These are phyloP conservation scores for Fusarium oligoseptatum DNA, from an alignment of 2,329 filamentous ascomycete species.

Conservation along the genomic window DNA sequence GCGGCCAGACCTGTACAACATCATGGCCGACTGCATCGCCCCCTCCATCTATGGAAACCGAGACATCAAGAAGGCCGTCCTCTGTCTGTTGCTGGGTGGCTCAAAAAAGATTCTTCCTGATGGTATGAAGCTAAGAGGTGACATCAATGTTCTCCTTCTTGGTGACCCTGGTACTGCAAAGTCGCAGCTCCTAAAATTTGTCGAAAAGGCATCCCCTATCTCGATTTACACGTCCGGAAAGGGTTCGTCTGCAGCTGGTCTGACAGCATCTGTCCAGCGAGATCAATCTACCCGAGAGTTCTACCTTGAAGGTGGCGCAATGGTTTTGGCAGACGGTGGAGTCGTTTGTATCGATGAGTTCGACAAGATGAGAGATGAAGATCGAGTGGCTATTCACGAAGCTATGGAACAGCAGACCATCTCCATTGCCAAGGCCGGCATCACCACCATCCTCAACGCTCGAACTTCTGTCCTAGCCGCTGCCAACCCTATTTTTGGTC, in stretches of 20 bases:
- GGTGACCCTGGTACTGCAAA: slow-evolving; percentile 99
- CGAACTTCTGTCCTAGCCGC: slow-evolving; percentile 95
- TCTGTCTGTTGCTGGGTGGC: slow-evolving; percentile 92
- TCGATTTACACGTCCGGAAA: slow-evolving; percentile 99
- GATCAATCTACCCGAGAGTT: slow-evolving; percentile 95
- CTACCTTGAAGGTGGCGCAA: slow-evolving; percentile 96
- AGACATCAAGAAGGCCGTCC: slow-evolving; percentile 97
- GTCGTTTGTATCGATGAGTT: slow-evolving; percentile 99
- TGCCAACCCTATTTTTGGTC: slow-evolving; percentile 96
- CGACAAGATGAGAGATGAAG: slow-evolving; percentile 99
- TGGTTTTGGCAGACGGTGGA: slow-evolving; percentile 97
- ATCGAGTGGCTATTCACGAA: slow-evolving; percentile 97
- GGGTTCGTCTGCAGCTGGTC: slow-evolving; percentile 95
- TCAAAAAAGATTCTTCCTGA: slow-evolving; percentile 98
- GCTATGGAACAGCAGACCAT: slow-evolving; percentile 99
- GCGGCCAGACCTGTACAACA: slow-evolving; percentile 89
- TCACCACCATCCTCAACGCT: slow-evolving; percentile 97
- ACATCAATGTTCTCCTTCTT: slow-evolving; percentile 96
- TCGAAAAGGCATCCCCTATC: slow-evolving; percentile 95
- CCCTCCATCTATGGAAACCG: slow-evolving; percentile 97
- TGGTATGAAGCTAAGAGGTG: slow-evolving; percentile 96
- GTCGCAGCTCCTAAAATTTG: slow-evolving; percentile 96
- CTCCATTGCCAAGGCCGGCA: slow-evolving; percentile 97
- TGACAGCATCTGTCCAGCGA: slow-evolving; percentile 96
- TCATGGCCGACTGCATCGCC: slow-evolving; percentile 92